A percentile compares a stretch with the other conserved stretches of the same genome.
These are phyloP conservation scores for Kazachstania taianensis DNA, from an alignment of 805 yeast genomes.

Conservation along the genomic window DNA sequence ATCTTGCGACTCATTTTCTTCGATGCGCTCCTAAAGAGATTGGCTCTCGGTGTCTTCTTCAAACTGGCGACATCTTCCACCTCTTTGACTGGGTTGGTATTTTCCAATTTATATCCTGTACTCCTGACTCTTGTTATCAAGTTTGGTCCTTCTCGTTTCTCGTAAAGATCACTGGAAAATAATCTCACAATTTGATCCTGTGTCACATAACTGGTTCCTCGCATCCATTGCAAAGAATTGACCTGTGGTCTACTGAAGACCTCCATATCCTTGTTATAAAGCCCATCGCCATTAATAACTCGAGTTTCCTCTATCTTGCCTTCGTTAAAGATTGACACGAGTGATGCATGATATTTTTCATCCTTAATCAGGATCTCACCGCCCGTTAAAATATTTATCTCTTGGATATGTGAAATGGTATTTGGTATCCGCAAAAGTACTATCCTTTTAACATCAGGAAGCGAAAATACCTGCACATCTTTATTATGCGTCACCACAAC, in stretches of 20 bases:
- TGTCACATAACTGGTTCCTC: slow-evolving; percentile 55
- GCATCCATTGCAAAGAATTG: slow-evolving; percentile 75
- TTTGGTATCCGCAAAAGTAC: neutral
- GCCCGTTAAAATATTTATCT: neutral
- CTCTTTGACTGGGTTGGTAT: no score
- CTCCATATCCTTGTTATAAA: slow-evolving; percentile 52
- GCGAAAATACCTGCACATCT: slow-evolving; percentile 36
- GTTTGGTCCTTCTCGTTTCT: no score
- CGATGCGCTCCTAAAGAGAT: slow-evolving; percentile 30
- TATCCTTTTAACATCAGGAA: slow-evolving; percentile 51
- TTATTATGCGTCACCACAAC: neutral
- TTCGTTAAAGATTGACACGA: slow-evolving; percentile 34
- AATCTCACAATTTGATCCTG: slow-evolving; percentile 51
- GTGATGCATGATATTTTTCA: neutral
- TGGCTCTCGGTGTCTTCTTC: no score
- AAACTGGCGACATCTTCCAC: no score
- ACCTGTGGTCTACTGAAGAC: slow-evolving; percentile 74
- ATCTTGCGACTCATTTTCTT: slow-evolving; percentile 41
- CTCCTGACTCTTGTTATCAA: no score
- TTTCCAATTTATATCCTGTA: no score
- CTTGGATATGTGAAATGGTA: neutral
- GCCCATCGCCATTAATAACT: neutral
- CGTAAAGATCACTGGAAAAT: slow-evolving; percentile 32
- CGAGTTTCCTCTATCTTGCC: neutral
- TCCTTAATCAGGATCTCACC: slow-evolving; percentile 2